Evolutionary conservation across 306 rosid genomes (phyloP).

Genomic region (Cucurbita ficifolia): DNA sequence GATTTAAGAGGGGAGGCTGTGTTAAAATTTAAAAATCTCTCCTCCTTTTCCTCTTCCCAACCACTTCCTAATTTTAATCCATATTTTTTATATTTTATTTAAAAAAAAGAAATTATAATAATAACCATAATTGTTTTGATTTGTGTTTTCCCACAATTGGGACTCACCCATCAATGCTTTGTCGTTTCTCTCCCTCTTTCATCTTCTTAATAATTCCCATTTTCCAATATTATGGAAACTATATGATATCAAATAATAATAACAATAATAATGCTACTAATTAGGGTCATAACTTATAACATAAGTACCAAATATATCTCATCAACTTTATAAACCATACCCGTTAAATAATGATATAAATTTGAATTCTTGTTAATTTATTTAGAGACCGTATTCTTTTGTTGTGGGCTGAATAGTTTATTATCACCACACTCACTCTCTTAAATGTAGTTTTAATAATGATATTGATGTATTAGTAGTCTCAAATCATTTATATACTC

Average conservation of each 20-base stretch:
- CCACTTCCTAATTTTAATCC: background rate
- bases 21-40: background rate
- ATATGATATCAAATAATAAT: background rate
- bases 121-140: background rate
- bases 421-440: no score
- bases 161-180: background rate
- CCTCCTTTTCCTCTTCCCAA: background rate
- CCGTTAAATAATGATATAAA: no score
- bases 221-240: background rate
- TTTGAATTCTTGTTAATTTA: no score
- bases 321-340: no score
- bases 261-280: background rate
- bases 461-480: no score
- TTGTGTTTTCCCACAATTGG: background rate
- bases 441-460: no score
- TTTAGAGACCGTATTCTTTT: no score
- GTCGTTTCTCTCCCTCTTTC: no score
- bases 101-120: background rate
- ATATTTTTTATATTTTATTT: background rate
- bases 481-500: background rate
- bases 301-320: no score
- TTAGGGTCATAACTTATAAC: no score
- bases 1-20: background rate
- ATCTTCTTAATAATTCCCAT: background rate
- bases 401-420: no score